These are phyloP conservation scores for Pisolithus microcarpus DNA, from an alignment of 768 basidiomycete species.

Conservation along the genomic window DNA sequence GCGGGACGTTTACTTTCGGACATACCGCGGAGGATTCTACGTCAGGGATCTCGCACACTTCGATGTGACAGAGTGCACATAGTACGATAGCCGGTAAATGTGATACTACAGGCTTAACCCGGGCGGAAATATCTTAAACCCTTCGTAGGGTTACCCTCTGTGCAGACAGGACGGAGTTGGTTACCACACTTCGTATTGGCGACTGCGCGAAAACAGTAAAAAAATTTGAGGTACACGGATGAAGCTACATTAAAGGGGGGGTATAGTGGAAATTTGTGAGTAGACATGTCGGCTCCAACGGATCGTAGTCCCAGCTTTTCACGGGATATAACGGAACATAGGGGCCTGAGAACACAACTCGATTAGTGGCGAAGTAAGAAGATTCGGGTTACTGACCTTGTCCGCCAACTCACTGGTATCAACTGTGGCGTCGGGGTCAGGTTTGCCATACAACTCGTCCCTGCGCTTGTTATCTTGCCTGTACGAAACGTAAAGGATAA, in stretches of 20 bases:
- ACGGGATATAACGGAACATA: slow-evolving; percentile 10
- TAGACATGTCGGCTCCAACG: not conserved
- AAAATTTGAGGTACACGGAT: too few relatives aligned
- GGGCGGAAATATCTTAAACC: too few relatives aligned
- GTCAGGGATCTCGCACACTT: not conserved
- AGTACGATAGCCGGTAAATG: too few relatives aligned
- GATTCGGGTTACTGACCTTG: slow-evolving; percentile 34
- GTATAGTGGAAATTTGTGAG: not conserved
- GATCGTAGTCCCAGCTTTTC: not conserved
- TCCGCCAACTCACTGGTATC: slow-evolving; percentile 64
- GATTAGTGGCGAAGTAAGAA: not conserved
- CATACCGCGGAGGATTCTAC: not conserved
- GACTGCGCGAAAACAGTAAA: not conserved
- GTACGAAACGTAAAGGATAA: slow-evolving; percentile 55
- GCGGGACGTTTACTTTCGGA: slow-evolving; percentile 3
- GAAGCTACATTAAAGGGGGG: not conserved
- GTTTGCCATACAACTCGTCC: slow-evolving; percentile 46
- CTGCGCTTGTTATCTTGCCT: slow-evolving; percentile 51
- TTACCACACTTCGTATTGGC: too few relatives aligned
- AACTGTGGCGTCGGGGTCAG: slow-evolving; percentile 39
- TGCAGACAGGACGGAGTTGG: too few relatives aligned
- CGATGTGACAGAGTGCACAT: too few relatives aligned
- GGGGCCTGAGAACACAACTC: slow-evolving; percentile 1
- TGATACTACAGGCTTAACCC: too few relatives aligned
- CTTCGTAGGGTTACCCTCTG: too few relatives aligned